Base-by-base conservation (phyloP, 2,329 filamentous ascomycete genomes). In the Scorias spongiosa region DNA sequence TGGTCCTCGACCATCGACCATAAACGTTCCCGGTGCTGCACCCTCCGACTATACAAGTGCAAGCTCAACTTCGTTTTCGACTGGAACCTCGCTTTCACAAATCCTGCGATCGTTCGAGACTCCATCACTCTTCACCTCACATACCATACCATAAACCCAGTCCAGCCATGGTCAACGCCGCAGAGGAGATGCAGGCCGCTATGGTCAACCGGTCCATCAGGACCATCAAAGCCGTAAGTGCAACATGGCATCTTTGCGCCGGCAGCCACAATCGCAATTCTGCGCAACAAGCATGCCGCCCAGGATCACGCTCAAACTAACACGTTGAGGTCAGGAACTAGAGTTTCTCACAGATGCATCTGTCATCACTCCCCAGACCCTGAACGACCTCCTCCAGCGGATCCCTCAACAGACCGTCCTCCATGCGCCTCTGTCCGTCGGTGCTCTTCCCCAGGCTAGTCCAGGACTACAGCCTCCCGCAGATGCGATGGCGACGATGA, bases 301-400 rank as follows among this genome's bases (percentile, higher is more conserved):
- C n/a, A n/a, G n/a, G n/a, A n/a, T n/a, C n/a, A n/a, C n/a, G n/a
- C n/a, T n/a, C n/a, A n/a, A n/a, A n/a, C n/a, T n/a, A n/a, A n/a
- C 29, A n/a, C 43, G 17, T 29, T 15, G 10, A n/a, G n/a, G 18
- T 14, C 53, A 94, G 88, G 88, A 95, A 68, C 82, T 95, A 48
- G 87, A 94, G 64, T 83, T 80, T 54, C 83, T 96, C 48, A 76
- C 85, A 53, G 88, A 94, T 62, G 78, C 82, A 57, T 80, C 80
- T 52, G 72, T 88, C 57, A 84, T 96, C 61, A 78, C 74, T 49
- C 79, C 84, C 47, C 67, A 78, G 44, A 78, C 81, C 58, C 86
- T 88, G 60, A 80, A 84, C 57, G 74, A 72, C 42, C 85, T 95
- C 61, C 72, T 80, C 57, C 67, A 70, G 50, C 74, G 84, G 55